phyloP scores from a whole-genome alignment of 1,284 basidiomycete species.

The Pterulicium gracile region DNA sequence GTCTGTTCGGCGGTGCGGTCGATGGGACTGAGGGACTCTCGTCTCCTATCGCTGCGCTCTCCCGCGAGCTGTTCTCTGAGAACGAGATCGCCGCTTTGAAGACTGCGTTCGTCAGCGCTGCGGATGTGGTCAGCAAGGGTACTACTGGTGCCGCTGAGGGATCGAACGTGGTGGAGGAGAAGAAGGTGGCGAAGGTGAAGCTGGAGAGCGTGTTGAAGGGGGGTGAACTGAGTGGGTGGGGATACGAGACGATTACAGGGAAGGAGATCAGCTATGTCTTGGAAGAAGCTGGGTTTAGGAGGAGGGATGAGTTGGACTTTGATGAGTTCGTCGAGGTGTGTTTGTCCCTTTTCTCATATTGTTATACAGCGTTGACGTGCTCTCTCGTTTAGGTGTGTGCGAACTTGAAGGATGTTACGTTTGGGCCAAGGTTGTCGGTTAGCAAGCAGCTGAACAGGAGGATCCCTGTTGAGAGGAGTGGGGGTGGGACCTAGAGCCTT shows the following conservation, averaged over 20 bases:
- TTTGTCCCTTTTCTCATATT: constrained; percentile 11
- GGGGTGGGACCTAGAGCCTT: constrained; percentile 66
- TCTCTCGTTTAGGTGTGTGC: constrained; percentile 54
- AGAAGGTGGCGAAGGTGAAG: constrained; percentile 18
- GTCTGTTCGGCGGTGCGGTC: constrained; percentile 7
- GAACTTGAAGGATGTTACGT: constrained; percentile 70
- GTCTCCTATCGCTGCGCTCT: constrained; percentile 18
- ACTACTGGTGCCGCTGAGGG: not conserved
- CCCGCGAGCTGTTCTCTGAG: constrained; percentile 43
- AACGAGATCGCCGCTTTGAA: constrained; percentile 52
- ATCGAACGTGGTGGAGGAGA: constrained; percentile 3
- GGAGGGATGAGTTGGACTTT: constrained; percentile 47
- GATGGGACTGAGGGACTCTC: constrained; percentile 14
- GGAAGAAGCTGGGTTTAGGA: constrained; percentile 61
- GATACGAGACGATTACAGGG: constrained; percentile 37
- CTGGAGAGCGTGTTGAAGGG: constrained; percentile 29
- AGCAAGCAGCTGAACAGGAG: constrained; percentile 35
- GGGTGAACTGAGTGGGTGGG: constrained; percentile 34
- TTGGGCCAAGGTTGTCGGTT: constrained; percentile 32
- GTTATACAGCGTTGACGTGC: constrained; percentile 8
- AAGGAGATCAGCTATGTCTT: constrained; percentile 67
- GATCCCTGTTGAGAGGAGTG: constrained; percentile 82
- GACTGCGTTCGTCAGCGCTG: constrained; percentile 36
- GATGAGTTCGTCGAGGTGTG: constrained; percentile 76
- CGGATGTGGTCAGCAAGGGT: not conserved